These are phyloP conservation scores for Fusarium coicis DNA, from an alignment of 2,329 filamentous ascomycete species.

Conservation along the genomic window DNA sequence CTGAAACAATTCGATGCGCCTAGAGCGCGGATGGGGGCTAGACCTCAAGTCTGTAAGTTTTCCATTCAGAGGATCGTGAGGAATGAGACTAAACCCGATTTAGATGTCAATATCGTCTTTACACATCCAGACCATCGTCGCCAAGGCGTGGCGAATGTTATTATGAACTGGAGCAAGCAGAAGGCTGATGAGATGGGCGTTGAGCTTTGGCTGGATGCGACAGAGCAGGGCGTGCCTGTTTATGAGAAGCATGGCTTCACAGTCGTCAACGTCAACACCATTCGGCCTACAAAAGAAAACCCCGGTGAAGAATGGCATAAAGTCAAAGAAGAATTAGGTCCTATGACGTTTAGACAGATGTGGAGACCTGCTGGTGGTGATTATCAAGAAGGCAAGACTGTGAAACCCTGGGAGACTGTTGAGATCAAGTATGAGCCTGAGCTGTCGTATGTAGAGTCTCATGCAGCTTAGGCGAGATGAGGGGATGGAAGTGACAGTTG, in stretches of 20 bases:
- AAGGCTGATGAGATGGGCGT: conserved; percentile 41
- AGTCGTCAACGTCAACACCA: conserved; percentile 21
- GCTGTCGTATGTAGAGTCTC: not conserved
- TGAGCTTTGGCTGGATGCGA: conserved; percentile 40
- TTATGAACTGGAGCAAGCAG: conserved; percentile 37
- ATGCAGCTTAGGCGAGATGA: not conserved
- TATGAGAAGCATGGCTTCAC: conserved; percentile 40
- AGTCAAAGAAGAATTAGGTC: conserved; percentile 23
- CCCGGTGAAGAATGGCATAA: conserved; percentile 29
- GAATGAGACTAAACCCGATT: not conserved
- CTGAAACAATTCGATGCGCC: conserved; percentile 32
- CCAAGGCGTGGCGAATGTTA: conserved; percentile 36
- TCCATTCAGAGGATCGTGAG: not conserved
- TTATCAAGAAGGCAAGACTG: conserved; percentile 26
- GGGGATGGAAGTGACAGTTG: not conserved
- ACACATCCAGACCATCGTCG: conserved; percentile 37
- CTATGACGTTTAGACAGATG: conserved; percentile 36
- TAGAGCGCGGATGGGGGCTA: conserved; percentile 26
- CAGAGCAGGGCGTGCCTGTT: conserved; percentile 33
- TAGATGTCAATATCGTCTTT: conserved; percentile 38
- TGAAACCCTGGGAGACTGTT: conserved; percentile 28
- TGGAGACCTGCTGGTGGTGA: conserved; percentile 36
- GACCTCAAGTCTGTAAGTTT: conserved; percentile 38
- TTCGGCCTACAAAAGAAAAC: conserved; percentile 10
- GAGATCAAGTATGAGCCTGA: not conserved